These are phyloP conservation scores for Trypanosoma brucei DNA, from an alignment of 208 protist species.

Conservation along the genomic window DNA sequence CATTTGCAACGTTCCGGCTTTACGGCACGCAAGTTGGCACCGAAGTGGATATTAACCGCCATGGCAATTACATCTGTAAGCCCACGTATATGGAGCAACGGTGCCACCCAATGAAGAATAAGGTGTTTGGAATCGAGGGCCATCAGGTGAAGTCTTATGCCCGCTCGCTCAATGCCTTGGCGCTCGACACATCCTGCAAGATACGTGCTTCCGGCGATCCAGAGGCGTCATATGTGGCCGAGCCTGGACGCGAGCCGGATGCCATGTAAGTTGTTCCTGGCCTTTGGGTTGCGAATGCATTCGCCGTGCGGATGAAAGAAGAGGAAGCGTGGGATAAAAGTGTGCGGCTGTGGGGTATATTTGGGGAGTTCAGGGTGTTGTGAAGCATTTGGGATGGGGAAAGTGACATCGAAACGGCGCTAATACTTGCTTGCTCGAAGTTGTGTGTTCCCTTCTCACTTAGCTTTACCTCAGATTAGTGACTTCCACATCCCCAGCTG, in stretches of 20 bases:
- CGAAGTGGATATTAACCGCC: constrained; percentile 81
- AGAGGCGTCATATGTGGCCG: constrained; percentile 28
- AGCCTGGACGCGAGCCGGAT: constrained; percentile 7
- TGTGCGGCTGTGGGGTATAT: too few species aligned
- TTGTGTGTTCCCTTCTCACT: too few species aligned
- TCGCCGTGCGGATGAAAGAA: too few species aligned
- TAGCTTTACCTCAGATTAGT: too few species aligned
- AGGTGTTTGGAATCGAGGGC: constrained; percentile 59
- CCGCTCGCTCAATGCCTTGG: constrained; percentile 67
- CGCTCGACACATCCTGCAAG: constrained; percentile 32
- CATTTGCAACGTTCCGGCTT: constrained; percentile 56
- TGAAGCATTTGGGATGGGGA: too few species aligned
- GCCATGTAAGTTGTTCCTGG: too few species aligned
- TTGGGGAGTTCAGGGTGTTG: too few species aligned
- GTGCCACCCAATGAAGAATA: constrained; percentile 68
- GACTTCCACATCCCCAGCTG: too few species aligned
- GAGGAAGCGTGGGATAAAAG: too few species aligned
- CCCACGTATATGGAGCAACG: constrained; percentile 84
- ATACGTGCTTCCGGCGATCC: constrained; percentile 29
- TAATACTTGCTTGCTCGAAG: too few species aligned
- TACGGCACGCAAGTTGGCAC: constrained; percentile 80
- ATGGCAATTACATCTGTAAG: constrained; percentile 89
- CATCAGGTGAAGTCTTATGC: constrained; percentile 73
- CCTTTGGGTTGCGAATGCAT: too few species aligned
- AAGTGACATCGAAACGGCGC: too few species aligned